Base-by-base conservation (phyloP, 139 green algal species). In the Astrephomene gubernaculifera region DNA sequence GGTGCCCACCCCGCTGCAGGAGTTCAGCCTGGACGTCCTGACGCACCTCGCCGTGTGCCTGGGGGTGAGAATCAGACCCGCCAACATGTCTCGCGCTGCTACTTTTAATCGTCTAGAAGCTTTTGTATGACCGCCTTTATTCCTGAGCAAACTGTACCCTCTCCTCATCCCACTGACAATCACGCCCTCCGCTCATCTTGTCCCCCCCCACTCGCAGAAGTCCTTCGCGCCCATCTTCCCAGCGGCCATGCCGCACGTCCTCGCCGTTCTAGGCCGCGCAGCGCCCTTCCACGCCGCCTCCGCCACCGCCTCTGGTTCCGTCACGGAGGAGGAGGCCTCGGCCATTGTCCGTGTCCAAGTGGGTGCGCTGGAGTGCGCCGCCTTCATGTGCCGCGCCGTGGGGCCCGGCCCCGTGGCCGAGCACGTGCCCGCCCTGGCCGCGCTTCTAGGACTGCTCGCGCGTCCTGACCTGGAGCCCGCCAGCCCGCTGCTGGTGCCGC, bases 301-400 rank as follows among this genome's bases (percentile, higher is more conserved):
- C 12, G 74, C 74, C 22, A 25, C 60, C 2, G 54, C 54, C 0
- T 41, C 54, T 2, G 74, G 74, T 17, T 8, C 54, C n/a, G 54
- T 82, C 21, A 71, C 25, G 0, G 74, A 71, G 53, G 74, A 82
- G 54, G 54, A 82, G 54, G 74, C 74, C 14, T 22, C 57, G 0
- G 74, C 74, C 35, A 82, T 82, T 57, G 74, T 71, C 54, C 54
- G 57, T 0, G 74, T 82, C 27, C 74, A 82, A 53, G 73, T 81
- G 53, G 74, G 74, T 36, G 74, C 74, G 2, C 74, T 82, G 27
- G 74, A 82, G 74, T 71, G 54, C 57, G 74, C 74, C 0, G 74
- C 57, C 9, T 82, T 82, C 54, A 82, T 71, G 74, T 49, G 25
- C 39, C 74, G 57, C 17, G 54, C 74, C 25, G 54, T 24, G 17